phyloP scores from a whole-genome alignment of 2,329 filamentous ascomycete species.

The Colletotrichum liriopes region DNA sequence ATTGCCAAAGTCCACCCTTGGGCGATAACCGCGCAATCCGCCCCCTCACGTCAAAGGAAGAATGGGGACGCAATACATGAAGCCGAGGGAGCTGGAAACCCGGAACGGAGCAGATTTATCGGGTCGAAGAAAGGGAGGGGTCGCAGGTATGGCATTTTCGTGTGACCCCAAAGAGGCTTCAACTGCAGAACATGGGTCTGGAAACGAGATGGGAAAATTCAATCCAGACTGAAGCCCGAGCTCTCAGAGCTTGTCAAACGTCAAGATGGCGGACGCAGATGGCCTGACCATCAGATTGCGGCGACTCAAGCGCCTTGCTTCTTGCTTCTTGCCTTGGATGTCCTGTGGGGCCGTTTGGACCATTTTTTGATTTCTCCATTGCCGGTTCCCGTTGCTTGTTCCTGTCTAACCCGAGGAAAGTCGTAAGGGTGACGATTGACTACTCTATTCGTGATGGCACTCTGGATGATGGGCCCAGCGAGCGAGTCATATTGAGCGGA shows the following conservation, averaged over 20 bases:
- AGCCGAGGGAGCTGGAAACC: not conserved
- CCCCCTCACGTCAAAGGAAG: not conserved
- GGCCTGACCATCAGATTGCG: not conserved
- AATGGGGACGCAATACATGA: not conserved
- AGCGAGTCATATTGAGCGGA: slow-evolving; percentile 1
- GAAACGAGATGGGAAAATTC: not conserved
- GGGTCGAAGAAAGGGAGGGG: not conserved
- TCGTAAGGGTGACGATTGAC: not conserved
- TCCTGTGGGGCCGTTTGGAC: not conserved
- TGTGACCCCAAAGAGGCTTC: not conserved
- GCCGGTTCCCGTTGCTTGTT: not conserved
- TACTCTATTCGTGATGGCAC: not conserved
- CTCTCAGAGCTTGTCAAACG: not conserved
- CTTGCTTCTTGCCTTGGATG: not conserved
- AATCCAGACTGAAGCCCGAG: not conserved
- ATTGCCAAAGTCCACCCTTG: not conserved
- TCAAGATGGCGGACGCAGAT: not conserved
- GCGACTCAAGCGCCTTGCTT: slow-evolving; percentile 15
- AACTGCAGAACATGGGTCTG: not conserved
- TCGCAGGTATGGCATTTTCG: not conserved
- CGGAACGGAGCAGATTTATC: not conserved
- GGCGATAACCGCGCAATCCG: not conserved
- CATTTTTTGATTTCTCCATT: not conserved
- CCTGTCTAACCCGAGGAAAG: not conserved
- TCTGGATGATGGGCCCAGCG: not conserved